Base-by-base conservation (phyloP, 768 basidiomycete species). In the Kwoniella mangroviensis region DNA sequence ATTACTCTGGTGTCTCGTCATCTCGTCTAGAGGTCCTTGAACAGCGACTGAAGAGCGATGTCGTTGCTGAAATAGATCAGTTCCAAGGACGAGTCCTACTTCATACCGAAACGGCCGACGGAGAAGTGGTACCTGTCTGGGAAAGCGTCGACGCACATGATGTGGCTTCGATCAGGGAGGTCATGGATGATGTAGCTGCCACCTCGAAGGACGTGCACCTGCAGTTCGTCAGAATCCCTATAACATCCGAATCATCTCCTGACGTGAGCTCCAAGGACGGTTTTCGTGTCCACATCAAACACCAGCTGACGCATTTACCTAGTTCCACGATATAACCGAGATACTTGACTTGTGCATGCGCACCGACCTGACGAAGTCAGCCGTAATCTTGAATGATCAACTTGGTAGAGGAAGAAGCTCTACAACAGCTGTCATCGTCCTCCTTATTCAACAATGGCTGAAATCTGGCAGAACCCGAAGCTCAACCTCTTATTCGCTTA, bases 1-100 rank as follows among this genome's bases (percentile, higher is more conserved):
- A 97, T 83, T 98, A 94, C 84, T 92, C 93, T 55, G 97, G 97
- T 3, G 98, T 99, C 62, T 96, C 95, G 0, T 89, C 92, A 3
- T 89, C 90, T 28, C 88, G 97, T 13, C 84, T 98, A 57, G 97
- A 98, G 81, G 87, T 91, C 2, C 86, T 98, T 34, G 97, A 99
- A 82, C 92, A 95, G 66, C 87, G 96, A 28, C 87, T 99, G 7
- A 89, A 89, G 73, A 89, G 90, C 62, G 97, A 99, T 83, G 92
- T 98, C 11, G 84, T 93, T 43, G 85, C 90, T 2, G 97, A 99
- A 80, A 83, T 98, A 40, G 85, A 87, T 43, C 84, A 89, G 11
- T 96, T 96, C 79, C 92, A 92, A 28, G 93, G 94, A 76, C 88
- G 90, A 58, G 83, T 98, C 0, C 86, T 99, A 1, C 86, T 99